phyloP scores from a whole-genome alignment of 1,284 basidiomycete species.

The Marasmius sp. region DNA sequence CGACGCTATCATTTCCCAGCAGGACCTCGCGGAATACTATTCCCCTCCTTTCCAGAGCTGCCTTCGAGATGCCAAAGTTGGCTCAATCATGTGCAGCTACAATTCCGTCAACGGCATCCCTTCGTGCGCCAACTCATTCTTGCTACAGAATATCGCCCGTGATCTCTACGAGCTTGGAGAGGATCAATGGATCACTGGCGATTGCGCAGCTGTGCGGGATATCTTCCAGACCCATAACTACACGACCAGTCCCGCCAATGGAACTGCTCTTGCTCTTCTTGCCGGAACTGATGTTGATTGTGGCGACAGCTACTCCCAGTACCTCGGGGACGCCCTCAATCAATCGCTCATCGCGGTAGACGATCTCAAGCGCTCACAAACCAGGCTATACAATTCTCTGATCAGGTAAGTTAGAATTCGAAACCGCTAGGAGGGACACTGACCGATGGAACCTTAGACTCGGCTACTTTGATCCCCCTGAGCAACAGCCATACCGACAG shows the following conservation, averaged over 20 bases:
- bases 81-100: conserved; percentile 60
- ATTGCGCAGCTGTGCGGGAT: conserved; percentile 42
- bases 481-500: conserved; percentile 48
- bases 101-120: conserved; percentile 61
- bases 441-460: conserved; percentile 30
- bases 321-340: conserved; percentile 47
- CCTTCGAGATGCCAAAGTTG: conserved; percentile 57
- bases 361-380: conserved; percentile 42
- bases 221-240: conserved; percentile 51
- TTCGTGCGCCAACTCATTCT: conserved; percentile 49
- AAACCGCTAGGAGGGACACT: background rate
- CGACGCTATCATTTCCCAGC: conserved; percentile 51
- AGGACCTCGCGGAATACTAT: conserved; percentile 57
- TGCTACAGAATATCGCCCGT: conserved; percentile 51
- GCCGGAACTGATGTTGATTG: conserved; percentile 60
- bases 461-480: conserved; percentile 55
- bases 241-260: conserved; percentile 40
- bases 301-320: conserved; percentile 43
- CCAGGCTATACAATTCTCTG: conserved; percentile 50
- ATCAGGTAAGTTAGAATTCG: conserved; percentile 37
- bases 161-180: conserved; percentile 51
- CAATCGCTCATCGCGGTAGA: conserved; percentile 43
- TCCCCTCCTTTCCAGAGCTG: conserved; percentile 55
- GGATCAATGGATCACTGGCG: conserved; percentile 50
- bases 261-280: conserved; percentile 48